phyloP scores from a whole-genome alignment of 345 rosid genomes.

The Citrus hindsii region DNA sequence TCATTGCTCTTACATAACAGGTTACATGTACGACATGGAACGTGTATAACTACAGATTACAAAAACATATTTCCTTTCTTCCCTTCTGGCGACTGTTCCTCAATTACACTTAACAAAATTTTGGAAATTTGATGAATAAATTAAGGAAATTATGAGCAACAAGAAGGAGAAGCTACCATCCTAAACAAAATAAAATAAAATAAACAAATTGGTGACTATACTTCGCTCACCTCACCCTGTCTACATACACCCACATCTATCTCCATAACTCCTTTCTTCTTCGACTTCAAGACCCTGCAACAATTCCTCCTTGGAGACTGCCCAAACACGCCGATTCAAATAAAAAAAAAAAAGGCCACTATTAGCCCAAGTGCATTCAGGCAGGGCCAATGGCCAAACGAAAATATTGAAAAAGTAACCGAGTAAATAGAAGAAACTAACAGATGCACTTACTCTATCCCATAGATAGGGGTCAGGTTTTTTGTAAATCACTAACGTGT shows the following conservation, averaged over 20 bases:
- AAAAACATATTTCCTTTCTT: background rate
- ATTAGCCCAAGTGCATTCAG: no score
- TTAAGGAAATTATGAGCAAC: background rate
- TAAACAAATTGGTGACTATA: slow-evolving; percentile 25
- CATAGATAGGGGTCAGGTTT: slow-evolving; percentile 67
- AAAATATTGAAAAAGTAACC: no score
- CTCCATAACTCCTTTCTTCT: slow-evolving; percentile 54
- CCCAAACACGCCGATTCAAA: background rate
- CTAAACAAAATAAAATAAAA: background rate
- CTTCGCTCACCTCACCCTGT: slow-evolving; percentile 73
- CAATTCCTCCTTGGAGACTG: slow-evolving; percentile 96
- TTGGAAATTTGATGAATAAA: slow-evolving; percentile 18
- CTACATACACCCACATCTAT: slow-evolving; percentile 75
- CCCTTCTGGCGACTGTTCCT: background rate
- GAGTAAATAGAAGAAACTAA: background rate
- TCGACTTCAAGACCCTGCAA: slow-evolving; percentile 64
- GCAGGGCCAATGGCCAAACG: background rate
- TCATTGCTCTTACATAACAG: background rate
- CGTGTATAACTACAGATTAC: background rate
- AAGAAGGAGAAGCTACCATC: background rate
- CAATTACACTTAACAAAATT: slow-evolving; percentile 16
- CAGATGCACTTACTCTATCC: slow-evolving; percentile 58
- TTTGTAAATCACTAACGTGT: slow-evolving; percentile 55
- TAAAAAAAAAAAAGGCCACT: background rate
- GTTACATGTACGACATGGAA: background rate